Percentiles rank a stretch among this genome's conserved stretches.
Evolutionary conservation across 805 yeast genomes (phyloP).

Genomic region (Candida endomychidarum): DNA sequence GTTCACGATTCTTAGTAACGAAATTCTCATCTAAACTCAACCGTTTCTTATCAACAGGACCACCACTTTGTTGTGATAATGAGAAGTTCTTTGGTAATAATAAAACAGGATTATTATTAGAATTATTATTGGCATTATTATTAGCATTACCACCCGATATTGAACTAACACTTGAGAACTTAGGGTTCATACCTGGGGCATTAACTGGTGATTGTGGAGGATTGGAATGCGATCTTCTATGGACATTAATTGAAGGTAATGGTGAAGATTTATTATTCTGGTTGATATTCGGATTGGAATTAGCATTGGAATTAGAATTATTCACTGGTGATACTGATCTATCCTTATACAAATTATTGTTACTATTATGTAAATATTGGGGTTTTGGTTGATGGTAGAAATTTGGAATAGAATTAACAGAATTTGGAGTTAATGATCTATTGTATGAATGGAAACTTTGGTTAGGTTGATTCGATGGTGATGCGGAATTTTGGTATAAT

Average conservation of each 20-base stretch:
- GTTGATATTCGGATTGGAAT: background rate
- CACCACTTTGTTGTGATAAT: conserved; percentile 9
- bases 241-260: conserved; percentile 16
- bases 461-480: conserved; percentile 12
- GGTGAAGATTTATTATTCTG: conserved; percentile 18
- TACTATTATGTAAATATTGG: conserved; percentile 22
- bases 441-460: conserved; percentile 6
- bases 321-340: conserved; percentile 27
- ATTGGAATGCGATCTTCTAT: conserved; percentile 34
- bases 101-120: conserved; percentile 46
- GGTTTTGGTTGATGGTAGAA: conserved; percentile 37
- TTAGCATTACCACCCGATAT: background rate
- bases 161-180: conserved; percentile 5
- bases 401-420: conserved; percentile 15
- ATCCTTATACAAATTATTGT: conserved; percentile 19
- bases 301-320: background rate
- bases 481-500: conserved; percentile 13
- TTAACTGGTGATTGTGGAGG: conserved; percentile 24
- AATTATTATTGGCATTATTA: conserved; percentile 4
- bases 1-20: conserved; percentile 12
- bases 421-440: conserved; percentile 17
- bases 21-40: conserved; percentile 24
- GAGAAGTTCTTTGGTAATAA: conserved; percentile 50
- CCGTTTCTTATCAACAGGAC: conserved; percentile 22
- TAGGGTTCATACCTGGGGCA: background rate